Evolutionary conservation across 257 asterid genomes (phyloP), one percentile per base, ranked within the genome.

Genomic region (Paulownia fortunei): DNA sequence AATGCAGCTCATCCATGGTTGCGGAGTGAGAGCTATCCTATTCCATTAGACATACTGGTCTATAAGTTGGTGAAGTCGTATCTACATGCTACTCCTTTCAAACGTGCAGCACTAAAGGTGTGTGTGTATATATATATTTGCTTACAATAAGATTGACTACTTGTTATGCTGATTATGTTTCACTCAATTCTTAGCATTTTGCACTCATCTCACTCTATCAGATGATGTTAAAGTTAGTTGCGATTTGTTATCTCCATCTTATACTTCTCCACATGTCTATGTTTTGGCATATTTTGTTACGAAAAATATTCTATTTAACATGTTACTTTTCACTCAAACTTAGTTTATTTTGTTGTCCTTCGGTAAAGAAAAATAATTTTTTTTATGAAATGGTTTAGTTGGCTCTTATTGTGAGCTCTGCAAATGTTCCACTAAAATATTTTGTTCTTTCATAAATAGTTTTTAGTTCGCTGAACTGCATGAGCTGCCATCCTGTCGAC

Each of bases 51-150:
- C 86, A 87, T 94, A 82, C 80, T 94, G 80, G 87, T 91, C 74
- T 94, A 87, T 81, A 94, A 91, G 88, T 73, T 92, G 79, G 96
- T 92, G 52, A 94, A 94, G 87, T 87, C 89, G 8, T 92, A 92
- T 84, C 79, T 92, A 12, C 94, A 91, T 69, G 98, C 98, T 46
- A 84, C 97, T n/a, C 98, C 99, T 46, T 89, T 92, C 86, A 94
- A 91, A 77, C 97, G 98, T 74, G 96, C 97, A 36, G 98, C 99
- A n/a, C 83, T 92, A 8, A 92, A 91, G 97, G 99, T 94, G 89
- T n/a, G 21, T 21, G 18, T 36, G 8, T 55, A 0, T 21, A 16
- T 23, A 6, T n/a, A 21, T 64, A 49, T 47, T 30, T 47, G 5
- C 16, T 47, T 19, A 27, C 32, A 51, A 15, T 15, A 52, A 54